A percentile compares a stretch with the other conserved stretches of the same genome.
phyloP scores from a whole-genome alignment of 2,329 filamentous ascomycete species.

The Penicillium sumatraense region DNA sequence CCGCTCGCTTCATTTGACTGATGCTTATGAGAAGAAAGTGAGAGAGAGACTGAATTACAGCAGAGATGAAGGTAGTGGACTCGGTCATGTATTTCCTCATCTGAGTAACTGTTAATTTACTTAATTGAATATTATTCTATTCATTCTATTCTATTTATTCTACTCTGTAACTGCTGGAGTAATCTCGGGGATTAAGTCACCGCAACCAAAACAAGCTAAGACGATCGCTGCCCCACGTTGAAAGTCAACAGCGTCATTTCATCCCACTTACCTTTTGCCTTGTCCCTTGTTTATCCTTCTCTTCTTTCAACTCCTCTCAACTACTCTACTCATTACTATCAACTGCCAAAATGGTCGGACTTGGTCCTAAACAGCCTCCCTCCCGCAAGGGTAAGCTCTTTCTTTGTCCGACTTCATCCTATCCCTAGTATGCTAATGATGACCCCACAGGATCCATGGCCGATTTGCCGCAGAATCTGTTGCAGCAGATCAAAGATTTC shows the following conservation, averaged over 20 bases:
- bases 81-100: slow-evolving; percentile 45
- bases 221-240: slow-evolving; percentile 31
- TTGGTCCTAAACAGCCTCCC: slow-evolving; percentile 66
- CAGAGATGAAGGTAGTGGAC: slow-evolving; percentile 12
- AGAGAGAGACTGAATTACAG: slow-evolving; percentile 32
- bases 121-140: too few relatives aligned
- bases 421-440: slow-evolving; percentile 5
- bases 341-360: slow-evolving; percentile 64
- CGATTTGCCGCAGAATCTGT: slow-evolving; percentile 84
- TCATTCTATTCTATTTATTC: too few relatives aligned
- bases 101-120: too few relatives aligned
- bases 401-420: background rate
- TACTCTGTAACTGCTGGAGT: background rate
- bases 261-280: background rate
- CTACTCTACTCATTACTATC: slow-evolving; percentile 22
- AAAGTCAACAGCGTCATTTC: slow-evolving; percentile 25
- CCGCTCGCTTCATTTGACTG: slow-evolving; percentile 55
- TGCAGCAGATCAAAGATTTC: slow-evolving; percentile 78
- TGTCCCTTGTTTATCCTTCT: background rate
- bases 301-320: background rate
- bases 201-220: slow-evolving; percentile 30
- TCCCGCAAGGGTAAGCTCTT: slow-evolving; percentile 72
- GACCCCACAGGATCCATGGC: slow-evolving; percentile 74
- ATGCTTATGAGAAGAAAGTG: slow-evolving; percentile 49
- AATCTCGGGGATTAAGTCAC: slow-evolving; percentile 13